A percentile compares a stretch with the other conserved stretches of the same genome.
These are phyloP conservation scores for Microthyrium microscopicum DNA, from an alignment of 2,329 filamentous ascomycete genomes.

Conservation along the genomic window DNA sequence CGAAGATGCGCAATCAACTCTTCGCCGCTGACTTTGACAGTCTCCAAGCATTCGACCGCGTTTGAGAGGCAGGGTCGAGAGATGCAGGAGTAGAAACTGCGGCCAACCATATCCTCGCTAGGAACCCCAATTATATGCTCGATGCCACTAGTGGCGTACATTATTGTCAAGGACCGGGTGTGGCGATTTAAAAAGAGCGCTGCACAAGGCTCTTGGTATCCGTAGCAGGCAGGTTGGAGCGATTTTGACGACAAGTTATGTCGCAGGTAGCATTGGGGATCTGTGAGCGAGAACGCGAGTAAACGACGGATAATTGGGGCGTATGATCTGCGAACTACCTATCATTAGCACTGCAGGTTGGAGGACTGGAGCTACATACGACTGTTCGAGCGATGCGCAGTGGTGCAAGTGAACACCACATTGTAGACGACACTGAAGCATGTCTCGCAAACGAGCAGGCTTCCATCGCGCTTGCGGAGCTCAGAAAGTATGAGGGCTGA, in stretches of 20 bases:
- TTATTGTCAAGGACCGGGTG: slow-evolving; percentile 2
- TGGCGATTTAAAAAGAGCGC: slow-evolving; percentile 3
- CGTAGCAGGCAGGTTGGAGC: slow-evolving; percentile 2
- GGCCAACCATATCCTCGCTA: slow-evolving; percentile 1
- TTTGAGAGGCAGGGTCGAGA: slow-evolving; percentile 60
- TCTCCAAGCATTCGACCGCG: slow-evolving; percentile 23
- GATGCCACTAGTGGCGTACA: slow-evolving; percentile 1
- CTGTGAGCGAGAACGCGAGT: slow-evolving; percentile 1
- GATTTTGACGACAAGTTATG: slow-evolving; percentile 2
- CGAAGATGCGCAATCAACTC: slow-evolving; percentile 2
- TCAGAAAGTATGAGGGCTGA: slow-evolving; percentile 1
- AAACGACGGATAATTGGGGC: slow-evolving; percentile 2
- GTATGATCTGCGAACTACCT: slow-evolving; percentile 2
- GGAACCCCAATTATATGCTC: slow-evolving; percentile 1
- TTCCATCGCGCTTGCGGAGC: slow-evolving; percentile 3
- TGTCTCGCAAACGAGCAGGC: slow-evolving; percentile 2
- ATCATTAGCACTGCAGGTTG: slow-evolving; percentile 1
- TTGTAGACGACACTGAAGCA: slow-evolving; percentile 2
- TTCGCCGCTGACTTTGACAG: slow-evolving; percentile 1
- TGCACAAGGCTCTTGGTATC: slow-evolving; percentile 2
- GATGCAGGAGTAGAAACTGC: slow-evolving; percentile 80
- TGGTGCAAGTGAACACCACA: slow-evolving; percentile 1
- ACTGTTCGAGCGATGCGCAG: slow-evolving; percentile 1
- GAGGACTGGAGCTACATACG: slow-evolving; percentile 1
- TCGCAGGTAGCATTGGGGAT: slow-evolving; percentile 1